A percentile compares a stretch with the other conserved stretches of the same genome.
These are phyloP conservation scores for Cytospora piceicola DNA, from an alignment of 2,329 filamentous ascomycete genomes.

Conservation along the genomic window DNA sequence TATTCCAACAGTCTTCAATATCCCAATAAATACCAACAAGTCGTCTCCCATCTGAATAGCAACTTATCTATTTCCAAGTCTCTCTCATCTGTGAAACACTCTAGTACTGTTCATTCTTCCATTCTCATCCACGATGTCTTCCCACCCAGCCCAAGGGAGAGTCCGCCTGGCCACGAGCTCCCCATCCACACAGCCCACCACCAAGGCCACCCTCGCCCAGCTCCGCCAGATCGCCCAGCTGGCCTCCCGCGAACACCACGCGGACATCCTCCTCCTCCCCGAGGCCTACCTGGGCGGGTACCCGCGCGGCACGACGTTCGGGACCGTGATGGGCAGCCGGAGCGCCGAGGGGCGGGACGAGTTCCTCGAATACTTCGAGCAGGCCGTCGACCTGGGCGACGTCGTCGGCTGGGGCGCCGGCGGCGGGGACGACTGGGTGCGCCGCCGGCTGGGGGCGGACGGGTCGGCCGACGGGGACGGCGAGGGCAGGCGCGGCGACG, in stretches of 20 bases:
- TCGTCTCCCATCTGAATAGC: not conserved
- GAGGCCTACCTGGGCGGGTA: constrained; percentile 94
- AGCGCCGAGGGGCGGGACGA: constrained; percentile 74
- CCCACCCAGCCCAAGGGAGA: constrained; percentile 27
- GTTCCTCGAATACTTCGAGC: constrained; percentile 78
- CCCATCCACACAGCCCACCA: constrained; percentile 55
- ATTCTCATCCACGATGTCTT: not conserved
- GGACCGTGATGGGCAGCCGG: constrained; percentile 72
- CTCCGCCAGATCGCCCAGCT: constrained; percentile 65
- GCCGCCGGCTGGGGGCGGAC: constrained; percentile 55
- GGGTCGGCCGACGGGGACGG: constrained; percentile 40
- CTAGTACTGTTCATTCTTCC: not conserved
- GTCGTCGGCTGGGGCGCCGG: constrained; percentile 59
- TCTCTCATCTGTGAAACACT: not conserved
- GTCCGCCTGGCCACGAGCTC: constrained; percentile 62
- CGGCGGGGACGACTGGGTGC: constrained; percentile 75
- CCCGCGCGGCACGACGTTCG: constrained; percentile 79
- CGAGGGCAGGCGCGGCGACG: constrained; percentile 49
- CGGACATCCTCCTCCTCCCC: constrained; percentile 81
- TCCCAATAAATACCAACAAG: no score
- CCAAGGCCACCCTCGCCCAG: constrained; percentile 64
- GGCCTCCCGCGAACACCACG: constrained; percentile 56
- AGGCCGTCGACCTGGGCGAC: constrained; percentile 83
- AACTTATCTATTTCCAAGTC: not conserved
- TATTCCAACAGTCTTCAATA: no score